Base-by-base conservation (phyloP, 805 yeast species). In the Torulaspora quercuum region DNA sequence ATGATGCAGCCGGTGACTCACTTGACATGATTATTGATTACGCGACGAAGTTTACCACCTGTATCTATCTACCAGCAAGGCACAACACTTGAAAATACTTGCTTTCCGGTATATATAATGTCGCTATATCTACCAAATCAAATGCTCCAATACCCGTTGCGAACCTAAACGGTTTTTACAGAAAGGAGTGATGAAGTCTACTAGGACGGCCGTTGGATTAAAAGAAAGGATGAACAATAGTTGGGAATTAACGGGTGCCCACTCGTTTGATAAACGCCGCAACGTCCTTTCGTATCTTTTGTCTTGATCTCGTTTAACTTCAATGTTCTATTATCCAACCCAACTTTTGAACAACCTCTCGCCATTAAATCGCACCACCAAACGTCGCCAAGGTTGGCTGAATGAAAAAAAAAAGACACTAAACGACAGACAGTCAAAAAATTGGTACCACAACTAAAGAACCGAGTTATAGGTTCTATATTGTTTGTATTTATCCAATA, bases 1-100 rank as follows among this genome's bases (percentile, higher is more conserved):
- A 28, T 12, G 25, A 25, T 5, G 25, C 33, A 13, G 31, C 25
- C 21, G 40, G 25, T 18, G 36, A 38, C 11, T 35, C 45, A 14
- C 40, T 24, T 12, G 45, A 38, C 45, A 42, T 42, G 15, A 14
- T 40, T 19, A 13, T n/a, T 4, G 16, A 8, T 23, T 13, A 23
- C 25, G 12, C 25, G 6, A 23, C 25, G 6, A 8, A 11, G 7
- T 23, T 7, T 23, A 11, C 25, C 25, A 11, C 13, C 25, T 11
- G 11, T 23, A n/a, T 16, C 21, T 13, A 2, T n/a, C n/a, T n/a
- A n/a, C n/a, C n/a, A n/a, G n/a, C n/a, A n/a, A n/a, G n/a, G n/a
- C n/a, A n/a, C n/a, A n/a, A n/a, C n/a, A n/a, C n/a, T n/a, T n/a
- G n/a, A n/a, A n/a, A n/a, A n/a, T n/a, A n/a, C n/a, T n/a, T 15